phyloP scores from a whole-genome alignment of 2,329 filamentous ascomycete species.

The Tothia fuscella region DNA sequence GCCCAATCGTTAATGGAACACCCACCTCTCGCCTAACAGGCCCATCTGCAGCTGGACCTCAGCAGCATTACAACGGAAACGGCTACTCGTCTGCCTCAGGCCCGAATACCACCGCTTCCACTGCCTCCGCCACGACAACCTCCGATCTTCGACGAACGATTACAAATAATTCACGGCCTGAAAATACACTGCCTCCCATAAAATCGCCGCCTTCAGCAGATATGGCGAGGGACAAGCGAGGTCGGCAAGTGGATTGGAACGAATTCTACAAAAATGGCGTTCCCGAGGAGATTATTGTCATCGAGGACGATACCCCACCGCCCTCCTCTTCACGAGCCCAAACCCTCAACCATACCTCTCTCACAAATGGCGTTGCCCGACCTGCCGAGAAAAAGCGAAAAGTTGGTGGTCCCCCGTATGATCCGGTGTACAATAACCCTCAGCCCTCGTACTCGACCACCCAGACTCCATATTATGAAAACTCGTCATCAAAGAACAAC shows the following conservation, averaged over 20 bases:
- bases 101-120: conserved; percentile 15
- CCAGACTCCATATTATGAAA: conserved; percentile 57
- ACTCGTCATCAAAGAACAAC: conserved; percentile 49
- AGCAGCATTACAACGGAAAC: not conserved
- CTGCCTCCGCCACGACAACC: conserved; percentile 21
- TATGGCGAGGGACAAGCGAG: conserved; percentile 10
- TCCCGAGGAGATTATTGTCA: conserved; percentile 40
- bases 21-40: no score
- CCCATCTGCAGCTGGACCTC: no score
- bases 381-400: conserved; percentile 65
- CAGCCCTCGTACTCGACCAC: conserved; percentile 57
- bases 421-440: conserved; percentile 60
- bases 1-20: no score
- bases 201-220: not conserved
- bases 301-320: conserved; percentile 35
- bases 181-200: conserved; percentile 8
- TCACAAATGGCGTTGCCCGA: conserved; percentile 32
- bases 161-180: conserved; percentile 17
- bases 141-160: conserved; percentile 18
- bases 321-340: conserved; percentile 14
- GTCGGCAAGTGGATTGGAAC: conserved; percentile 27
- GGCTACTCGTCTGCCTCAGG: not conserved
- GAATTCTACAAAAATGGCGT: conserved; percentile 33
- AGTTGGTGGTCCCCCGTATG: conserved; percentile 53
- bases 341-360: conserved; percentile 13